phyloP scores from a whole-genome alignment of 495 filamentous ascomycete genomes.

The Pyrenula aspistea region DNA sequence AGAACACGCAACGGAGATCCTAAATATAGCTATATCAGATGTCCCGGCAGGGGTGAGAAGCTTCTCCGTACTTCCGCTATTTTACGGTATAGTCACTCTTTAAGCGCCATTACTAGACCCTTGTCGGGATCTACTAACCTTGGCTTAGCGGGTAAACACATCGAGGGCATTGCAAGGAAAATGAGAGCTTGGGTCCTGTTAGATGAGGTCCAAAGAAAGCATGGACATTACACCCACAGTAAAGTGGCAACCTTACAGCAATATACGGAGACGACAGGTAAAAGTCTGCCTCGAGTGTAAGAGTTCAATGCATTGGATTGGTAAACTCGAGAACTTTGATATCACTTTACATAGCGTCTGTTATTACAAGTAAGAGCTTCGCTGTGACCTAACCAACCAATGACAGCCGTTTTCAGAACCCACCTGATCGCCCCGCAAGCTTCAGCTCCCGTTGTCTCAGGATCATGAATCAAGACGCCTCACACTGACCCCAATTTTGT shows the following conservation, averaged over 20 bases:
- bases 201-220: neutral
- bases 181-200: neutral
- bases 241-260: neutral
- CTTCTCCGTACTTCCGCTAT: neutral
- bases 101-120: neutral
- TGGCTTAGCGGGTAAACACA: neutral
- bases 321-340: too few species aligned
- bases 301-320: too few species aligned
- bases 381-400: too few species aligned
- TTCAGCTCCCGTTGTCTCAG: too few species aligned
- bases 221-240: neutral
- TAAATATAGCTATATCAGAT: neutral
- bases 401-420: too few species aligned
- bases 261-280: too few species aligned
- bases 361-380: too few species aligned
- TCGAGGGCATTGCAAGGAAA: neutral
- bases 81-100: neutral
- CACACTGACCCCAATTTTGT: too few species aligned
- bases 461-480: too few species aligned
- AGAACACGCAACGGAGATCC: neutral
- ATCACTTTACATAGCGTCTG: too few species aligned
- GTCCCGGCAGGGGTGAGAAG: neutral
- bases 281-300: too few species aligned
- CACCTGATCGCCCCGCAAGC: too few species aligned
- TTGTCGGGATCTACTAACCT: neutral